Evolutionary conservation across 192 early-diverging fungal species (phyloP).

Genomic region (Coemansia furcata): DNA sequence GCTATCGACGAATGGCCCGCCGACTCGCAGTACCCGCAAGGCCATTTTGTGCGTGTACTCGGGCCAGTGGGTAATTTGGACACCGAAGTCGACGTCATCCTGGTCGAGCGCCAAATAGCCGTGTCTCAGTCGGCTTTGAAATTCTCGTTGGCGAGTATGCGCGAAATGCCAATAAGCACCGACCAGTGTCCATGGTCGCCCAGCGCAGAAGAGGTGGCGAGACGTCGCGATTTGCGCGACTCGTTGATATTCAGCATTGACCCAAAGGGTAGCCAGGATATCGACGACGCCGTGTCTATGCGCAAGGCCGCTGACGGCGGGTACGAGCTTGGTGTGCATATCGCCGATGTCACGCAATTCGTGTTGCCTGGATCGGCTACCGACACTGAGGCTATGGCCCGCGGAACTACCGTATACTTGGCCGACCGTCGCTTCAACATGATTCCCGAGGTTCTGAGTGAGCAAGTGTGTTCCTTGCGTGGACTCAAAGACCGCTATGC

Average conservation of each 20-base stretch:
- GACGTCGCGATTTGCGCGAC: constrained; percentile 40
- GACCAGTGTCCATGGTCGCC: constrained; percentile 57
- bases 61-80: constrained; percentile 65
- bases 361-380: constrained; percentile 60
- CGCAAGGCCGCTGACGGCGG: constrained; percentile 48
- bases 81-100: constrained; percentile 72
- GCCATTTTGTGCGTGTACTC: constrained; percentile 70
- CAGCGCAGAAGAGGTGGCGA: constrained; percentile 21
- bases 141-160: constrained; percentile 62
- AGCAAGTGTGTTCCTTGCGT: constrained; percentile 69
- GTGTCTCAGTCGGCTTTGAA: constrained; percentile 68
- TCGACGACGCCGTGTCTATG: constrained; percentile 76
- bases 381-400: constrained; percentile 67
- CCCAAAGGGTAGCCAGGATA: constrained; percentile 75
- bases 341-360: constrained; percentile 75
- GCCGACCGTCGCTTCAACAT: constrained; percentile 82
- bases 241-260: constrained; percentile 67
- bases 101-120: constrained; percentile 75
- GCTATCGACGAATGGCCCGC: constrained; percentile 69
- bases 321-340: constrained; percentile 73
- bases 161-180: constrained; percentile 66
- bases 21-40: constrained; percentile 71
- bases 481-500: constrained; percentile 66
- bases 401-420: constrained; percentile 75
- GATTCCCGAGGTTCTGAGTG: constrained; percentile 71